Evolutionary conservation across 2,329 filamentous ascomycete genomes (phyloP), one percentile per base, ranked within the genome.

Genomic region (Coniochaeta ligniaria): DNA sequence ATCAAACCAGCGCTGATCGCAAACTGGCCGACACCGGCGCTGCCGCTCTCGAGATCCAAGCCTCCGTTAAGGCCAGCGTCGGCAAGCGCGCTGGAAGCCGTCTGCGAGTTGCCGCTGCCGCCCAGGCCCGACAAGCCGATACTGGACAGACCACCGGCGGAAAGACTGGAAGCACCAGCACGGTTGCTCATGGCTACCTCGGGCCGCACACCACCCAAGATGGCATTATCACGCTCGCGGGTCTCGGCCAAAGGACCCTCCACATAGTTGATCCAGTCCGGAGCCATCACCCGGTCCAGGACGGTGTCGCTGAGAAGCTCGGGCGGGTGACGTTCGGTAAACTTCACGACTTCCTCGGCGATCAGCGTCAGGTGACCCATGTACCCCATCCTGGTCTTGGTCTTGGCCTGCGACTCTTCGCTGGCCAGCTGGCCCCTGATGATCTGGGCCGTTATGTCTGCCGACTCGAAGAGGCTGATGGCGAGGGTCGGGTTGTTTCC

Each of bases 311-410:
- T 95, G 11, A 98, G 81, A 22, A 94, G 79, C 75, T 98, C 93
- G 0, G 92, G 90, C 3, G 94, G 90, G 73, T 97, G 91, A 60
- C 95, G 87, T 74, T 97, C 95, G 38, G 92, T 96, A 71, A 99
- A 98, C 75, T 98, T 99, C 71, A 98, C 92, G 20, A 99, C 95
- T 74, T 99, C 95, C 74, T 99, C 95, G 33, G 95, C 94, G 62
- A 99, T 97, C 31, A 99, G 83, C 0, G 95, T 99, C 58, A 99
- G 80, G 73, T 99, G 95, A 3, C 95, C 95, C 93, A 99, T 99
- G 76, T 98, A 99, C 45, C 95, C 95, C 73, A 98, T 87, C 57
- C 95, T 89, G 75, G 96, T 97, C 73, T 91, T 92, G 65, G 85
- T 91, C 70, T 89, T 86, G 62, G 83, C 79, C 74, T 98, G 92